phyloP scores from a whole-genome alignment of 2,329 filamentous ascomycete genomes.

The Cladosporium colombiae region DNA sequence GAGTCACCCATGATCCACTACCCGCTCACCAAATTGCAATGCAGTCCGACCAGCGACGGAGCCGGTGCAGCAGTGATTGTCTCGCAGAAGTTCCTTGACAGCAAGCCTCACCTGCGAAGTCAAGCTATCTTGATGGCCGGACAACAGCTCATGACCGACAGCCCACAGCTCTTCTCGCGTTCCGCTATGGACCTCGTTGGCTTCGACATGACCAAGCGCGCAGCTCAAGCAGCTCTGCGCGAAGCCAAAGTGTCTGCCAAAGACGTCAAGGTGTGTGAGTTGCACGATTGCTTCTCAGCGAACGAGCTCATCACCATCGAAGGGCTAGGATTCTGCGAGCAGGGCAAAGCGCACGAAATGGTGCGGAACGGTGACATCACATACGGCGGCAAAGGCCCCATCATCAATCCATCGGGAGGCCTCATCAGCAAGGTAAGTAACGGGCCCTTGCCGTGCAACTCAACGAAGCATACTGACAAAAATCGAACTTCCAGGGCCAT shows the following conservation, averaged over 20 bases:
- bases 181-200: slow-evolving; percentile 87
- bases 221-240: slow-evolving; percentile 65
- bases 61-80: slow-evolving; percentile 86
- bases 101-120: slow-evolving; percentile 73
- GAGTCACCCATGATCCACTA: slow-evolving; percentile 75
- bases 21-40: slow-evolving; percentile 95
- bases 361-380: slow-evolving; percentile 87
- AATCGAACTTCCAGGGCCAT: slow-evolving; percentile 59
- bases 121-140: slow-evolving; percentile 89
- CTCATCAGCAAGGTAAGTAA: slow-evolving; percentile 73
- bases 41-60: slow-evolving; percentile 93
- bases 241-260: slow-evolving; percentile 68
- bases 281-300: slow-evolving; percentile 95
- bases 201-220: slow-evolving; percentile 76
- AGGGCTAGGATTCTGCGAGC: slow-evolving; percentile 72
- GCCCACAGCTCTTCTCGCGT: slow-evolving; percentile 73
- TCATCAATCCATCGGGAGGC: slow-evolving; percentile 90
- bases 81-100: slow-evolving; percentile 83
- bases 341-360: slow-evolving; percentile 87
- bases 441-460: neutral
- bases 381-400: slow-evolving; percentile 72
- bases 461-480: neutral
- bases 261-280: slow-evolving; percentile 81
- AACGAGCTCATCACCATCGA: slow-evolving; percentile 94
- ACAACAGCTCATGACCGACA: slow-evolving; percentile 81